phyloP scores from a whole-genome alignment of 2,329 filamentous ascomycete genomes.

The Penicillium sp. region DNA sequence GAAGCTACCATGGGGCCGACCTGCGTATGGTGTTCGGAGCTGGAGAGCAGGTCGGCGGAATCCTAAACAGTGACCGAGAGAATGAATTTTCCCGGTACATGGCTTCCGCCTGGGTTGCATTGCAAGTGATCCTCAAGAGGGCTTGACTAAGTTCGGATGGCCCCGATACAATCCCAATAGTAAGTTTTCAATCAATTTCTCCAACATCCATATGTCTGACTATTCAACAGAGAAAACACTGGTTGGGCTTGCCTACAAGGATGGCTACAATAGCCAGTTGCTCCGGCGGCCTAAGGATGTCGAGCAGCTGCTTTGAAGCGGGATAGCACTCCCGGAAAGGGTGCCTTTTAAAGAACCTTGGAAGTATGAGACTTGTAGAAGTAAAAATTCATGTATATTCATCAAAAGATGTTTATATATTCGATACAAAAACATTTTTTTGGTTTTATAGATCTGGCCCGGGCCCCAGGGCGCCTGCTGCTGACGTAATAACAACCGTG shows the following conservation, averaged over 20 bases:
- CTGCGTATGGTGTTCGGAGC: conserved; percentile 51
- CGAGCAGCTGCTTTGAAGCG: conserved; percentile 21
- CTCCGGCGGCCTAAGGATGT: conserved; percentile 15
- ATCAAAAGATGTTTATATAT: not conserved
- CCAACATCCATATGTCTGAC: not conserved
- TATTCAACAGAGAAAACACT: conserved; percentile 20
- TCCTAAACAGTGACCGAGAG: conserved; percentile 35
- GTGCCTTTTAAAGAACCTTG: conserved; percentile 24
- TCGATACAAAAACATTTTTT: not conserved
- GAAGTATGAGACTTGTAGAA: conserved; percentile 4
- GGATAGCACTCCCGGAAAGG: conserved; percentile 22
- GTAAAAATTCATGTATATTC: not conserved
- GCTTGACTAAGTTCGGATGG: conserved; percentile 41
- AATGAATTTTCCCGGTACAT: conserved; percentile 37
- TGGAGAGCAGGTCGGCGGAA: conserved; percentile 42
- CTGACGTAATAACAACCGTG: conserved; percentile 4
- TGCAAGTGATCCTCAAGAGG: conserved; percentile 38
- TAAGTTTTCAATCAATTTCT: conserved; percentile 5
- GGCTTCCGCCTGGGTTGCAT: conserved; percentile 46
- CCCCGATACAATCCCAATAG: conserved; percentile 32
- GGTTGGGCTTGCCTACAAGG: conserved; percentile 27
- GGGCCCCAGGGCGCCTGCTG: too few relatives aligned
- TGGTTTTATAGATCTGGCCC: not conserved
- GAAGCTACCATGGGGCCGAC: conserved; percentile 53
- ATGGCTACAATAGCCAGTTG: conserved; percentile 12